Base-by-base conservation (phyloP, 371 early-diverging fungal species). In the Umbelopsis sp. region DNA sequence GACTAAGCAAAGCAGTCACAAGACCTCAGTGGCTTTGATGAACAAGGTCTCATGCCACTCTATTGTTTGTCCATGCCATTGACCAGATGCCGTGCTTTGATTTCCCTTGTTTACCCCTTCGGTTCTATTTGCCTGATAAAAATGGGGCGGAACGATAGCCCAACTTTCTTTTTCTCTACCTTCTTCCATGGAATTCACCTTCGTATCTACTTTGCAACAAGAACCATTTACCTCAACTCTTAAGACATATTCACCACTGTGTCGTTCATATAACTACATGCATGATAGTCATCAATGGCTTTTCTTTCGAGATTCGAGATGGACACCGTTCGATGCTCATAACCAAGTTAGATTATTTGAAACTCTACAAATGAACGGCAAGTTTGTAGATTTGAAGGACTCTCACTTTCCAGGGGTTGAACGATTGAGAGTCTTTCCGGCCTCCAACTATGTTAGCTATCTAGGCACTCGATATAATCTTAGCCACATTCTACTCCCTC, bases 401-500 rank as follows among this genome's bases (percentile, higher is more conserved):
- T 70, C 70, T 25, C 74, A 74, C 38, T 74, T 74, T 29, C 74
- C 74, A 25, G 70, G 62, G 16, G 74, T 70, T 8, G 69, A 68
- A 16, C 70, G 69, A 9, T 57, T 74, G 41, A 41, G 74, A 22
- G 74, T 74, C 4, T 74, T 74, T 63, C 74, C 74, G 14, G 71
- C 66, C 0, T 67, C 74, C 16, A 70, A 74, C 50, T 74, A 74
- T 44, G 63, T 74, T 22, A 70, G 70, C 14, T 74, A 74, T 62
- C 74, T 74, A 16, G 74, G 74, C 16, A 70, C 70, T 11, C 74
- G 74, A 7, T 74, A 74, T 38, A 70, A 70, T n/a, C 68, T 74
- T 44, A 70, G 74, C 46, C 65, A 70, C 38, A 69, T 74, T 20
- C 57, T 74, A 5, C 57, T 74, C 1, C 74, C 74, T 11, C 62